These are phyloP conservation scores for Leccinum pallidistipes DNA, from an alignment of 1,284 basidiomycete species.

Conservation along the genomic window DNA sequence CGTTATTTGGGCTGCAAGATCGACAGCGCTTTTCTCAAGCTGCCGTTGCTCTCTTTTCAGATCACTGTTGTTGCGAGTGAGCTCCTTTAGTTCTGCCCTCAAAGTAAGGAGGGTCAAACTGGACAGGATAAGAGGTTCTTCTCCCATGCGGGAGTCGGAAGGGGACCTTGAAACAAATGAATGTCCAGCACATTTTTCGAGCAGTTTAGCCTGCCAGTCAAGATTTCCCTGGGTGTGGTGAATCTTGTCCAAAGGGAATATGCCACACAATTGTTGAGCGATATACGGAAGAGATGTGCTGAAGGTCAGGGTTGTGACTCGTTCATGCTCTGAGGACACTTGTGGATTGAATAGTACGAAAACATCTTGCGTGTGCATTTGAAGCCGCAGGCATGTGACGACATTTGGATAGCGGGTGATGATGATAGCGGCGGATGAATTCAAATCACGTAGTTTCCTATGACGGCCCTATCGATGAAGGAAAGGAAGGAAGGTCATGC, in stretches of 20 bases:
- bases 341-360: conserved; percentile 65
- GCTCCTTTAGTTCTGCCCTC: conserved; percentile 41
- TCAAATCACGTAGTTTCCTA: conserved; percentile 34
- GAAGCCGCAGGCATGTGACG: conserved; percentile 51
- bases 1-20: conserved; percentile 30
- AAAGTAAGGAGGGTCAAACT: conserved; percentile 47
- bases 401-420: conserved; percentile 64
- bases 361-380: conserved; percentile 33
- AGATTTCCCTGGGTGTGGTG: conserved; percentile 38
- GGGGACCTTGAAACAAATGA: conserved; percentile 41
- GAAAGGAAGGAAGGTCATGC: not conserved
- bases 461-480: not conserved
- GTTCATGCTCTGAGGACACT: conserved; percentile 46
- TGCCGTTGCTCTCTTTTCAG: conserved; percentile 34
- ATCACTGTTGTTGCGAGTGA: conserved; percentile 33
- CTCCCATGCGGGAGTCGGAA: conserved; percentile 3
- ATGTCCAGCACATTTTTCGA: conserved; percentile 56
- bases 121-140: conserved; percentile 43
- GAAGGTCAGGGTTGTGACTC: conserved; percentile 44
- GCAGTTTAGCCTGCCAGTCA: conserved; percentile 55
- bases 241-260: conserved; percentile 46
- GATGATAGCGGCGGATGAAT: conserved; percentile 42
- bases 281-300: conserved; percentile 37
- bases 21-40: conserved; percentile 32
- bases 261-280: conserved; percentile 42